A percentile compares a stretch with the other conserved stretches of the same genome.
phyloP scores from a whole-genome alignment of 2,329 filamentous ascomycete species.

The Verticillium dahliae region DNA sequence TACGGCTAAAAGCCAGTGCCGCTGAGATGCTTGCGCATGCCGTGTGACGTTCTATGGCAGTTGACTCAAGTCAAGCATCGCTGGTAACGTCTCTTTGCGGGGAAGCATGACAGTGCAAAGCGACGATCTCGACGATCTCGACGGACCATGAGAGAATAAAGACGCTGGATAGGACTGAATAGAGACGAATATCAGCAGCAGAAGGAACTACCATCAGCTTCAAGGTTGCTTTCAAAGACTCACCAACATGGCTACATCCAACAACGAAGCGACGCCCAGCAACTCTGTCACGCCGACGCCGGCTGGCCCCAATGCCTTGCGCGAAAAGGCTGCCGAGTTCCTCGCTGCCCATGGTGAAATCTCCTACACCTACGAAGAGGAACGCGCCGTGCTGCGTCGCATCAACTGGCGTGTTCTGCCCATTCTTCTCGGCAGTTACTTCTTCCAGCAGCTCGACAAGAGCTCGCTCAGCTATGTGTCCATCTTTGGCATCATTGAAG shows the following conservation, averaged over 20 bases:
- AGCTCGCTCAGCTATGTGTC: slow-evolving; percentile 40
- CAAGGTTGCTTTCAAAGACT: background rate
- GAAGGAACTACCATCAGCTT: background rate
- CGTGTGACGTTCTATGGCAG: background rate
- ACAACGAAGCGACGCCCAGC: background rate
- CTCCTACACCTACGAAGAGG: slow-evolving; percentile 41
- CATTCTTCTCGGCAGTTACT: slow-evolving; percentile 47
- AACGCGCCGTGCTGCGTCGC: slow-evolving; percentile 34
- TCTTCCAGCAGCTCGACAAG: slow-evolving; percentile 52
- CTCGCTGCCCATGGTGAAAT: slow-evolving; percentile 29
- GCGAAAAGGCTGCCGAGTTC: slow-evolving; percentile 39
- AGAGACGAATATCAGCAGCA: background rate
- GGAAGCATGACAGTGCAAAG: background rate
- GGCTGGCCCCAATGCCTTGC: background rate
- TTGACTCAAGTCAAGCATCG: background rate
- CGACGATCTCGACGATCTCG: background rate
- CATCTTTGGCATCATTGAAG: slow-evolving; percentile 45
- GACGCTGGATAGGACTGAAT: background rate
- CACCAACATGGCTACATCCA: background rate
- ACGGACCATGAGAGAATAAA: background rate
- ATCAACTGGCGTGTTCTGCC: slow-evolving; percentile 45
- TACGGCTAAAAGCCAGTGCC: background rate
- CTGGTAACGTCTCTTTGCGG: background rate
- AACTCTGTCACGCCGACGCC: background rate
- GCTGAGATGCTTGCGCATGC: background rate